Evolutionary conservation across 2,329 filamentous ascomycete species (phyloP), one percentile per base, ranked within the genome.

Genomic region (Metarhizium robertsii): DNA sequence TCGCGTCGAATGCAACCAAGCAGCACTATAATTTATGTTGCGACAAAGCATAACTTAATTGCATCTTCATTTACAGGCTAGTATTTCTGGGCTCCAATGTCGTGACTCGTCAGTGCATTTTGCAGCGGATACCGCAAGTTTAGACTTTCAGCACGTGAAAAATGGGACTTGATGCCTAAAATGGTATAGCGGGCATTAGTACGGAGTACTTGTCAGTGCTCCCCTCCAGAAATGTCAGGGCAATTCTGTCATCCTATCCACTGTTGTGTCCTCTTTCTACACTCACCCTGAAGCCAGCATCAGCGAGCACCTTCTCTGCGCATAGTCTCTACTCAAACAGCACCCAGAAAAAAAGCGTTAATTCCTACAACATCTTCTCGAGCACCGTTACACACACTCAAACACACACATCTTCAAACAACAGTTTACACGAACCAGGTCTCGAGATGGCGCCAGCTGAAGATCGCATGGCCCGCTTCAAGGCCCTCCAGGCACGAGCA

Each of bases 391-490:
- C 40, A 42, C 40, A 14, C 40, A 42, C 40, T 1, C 40, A 34
- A 7, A 34, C 32, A 34, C 32, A 11, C 32, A 11, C 14, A 40
- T 5, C 38, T 40, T 40, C 38, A 40, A 40, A 5, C 38, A n/a
- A 16, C 38, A 2, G 38, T 40, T 14, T 11, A 40, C 38, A 40
- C 38, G 3, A 40, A 14, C 38, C 11, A 25, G 5, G 16, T 20
- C 46, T 29, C 30, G 14, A 36, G 3, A 67, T 51, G 69, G 73
- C n/a, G 65, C 71, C 18, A 62, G 75, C 80, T 34, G 74, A 83
- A 62, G 87, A 92, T 55, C 84, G 90, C 55, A 76, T 85, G 71
- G 88, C 89, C 52, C 85, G 89, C 61, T 96, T 96, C 77, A 92
- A 91, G 68, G 87, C 89, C 3, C 83, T 96, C 16, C 85, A 95